A percentile compares a stretch with the other conserved stretches of the same genome.
Conservation (phyloP, 2,329 filamentous ascomycete species). For the Neofusicoccum umdonicola region DNA sequence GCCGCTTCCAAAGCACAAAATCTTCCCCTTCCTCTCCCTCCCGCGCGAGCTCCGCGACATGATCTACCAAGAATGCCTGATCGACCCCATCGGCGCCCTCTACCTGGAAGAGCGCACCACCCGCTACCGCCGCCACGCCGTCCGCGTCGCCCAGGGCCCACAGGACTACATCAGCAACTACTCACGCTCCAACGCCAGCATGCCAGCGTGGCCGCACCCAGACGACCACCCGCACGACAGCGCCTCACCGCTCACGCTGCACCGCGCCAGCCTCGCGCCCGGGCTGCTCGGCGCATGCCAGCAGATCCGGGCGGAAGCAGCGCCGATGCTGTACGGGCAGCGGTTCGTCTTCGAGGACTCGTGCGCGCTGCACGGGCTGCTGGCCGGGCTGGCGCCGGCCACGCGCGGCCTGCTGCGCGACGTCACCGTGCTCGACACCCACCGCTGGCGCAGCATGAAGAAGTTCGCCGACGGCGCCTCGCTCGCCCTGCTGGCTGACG, state of each 20-base stretch:
- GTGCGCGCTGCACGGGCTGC: constrained; percentile 30
- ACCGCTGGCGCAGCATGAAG: constrained; percentile 26
- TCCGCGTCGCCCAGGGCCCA: constrained; percentile 21
- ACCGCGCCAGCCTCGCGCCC: constrained; percentile 20
- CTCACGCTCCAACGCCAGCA: neutral
- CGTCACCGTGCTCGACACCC: constrained; percentile 24
- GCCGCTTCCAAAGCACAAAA: constrained; percentile 29
- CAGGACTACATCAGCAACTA: constrained; percentile 18
- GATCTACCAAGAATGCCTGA: constrained; percentile 32
- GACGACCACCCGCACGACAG: neutral
- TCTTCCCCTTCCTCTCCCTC: constrained; percentile 35
- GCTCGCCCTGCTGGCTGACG: constrained; percentile 28
- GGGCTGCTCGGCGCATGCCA: constrained; percentile 30
- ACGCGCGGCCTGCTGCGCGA: constrained; percentile 26
- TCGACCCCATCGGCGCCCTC: constrained; percentile 26
- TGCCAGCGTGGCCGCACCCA: neutral
- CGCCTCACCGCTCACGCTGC: neutral
- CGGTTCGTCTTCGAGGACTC: constrained; percentile 29
- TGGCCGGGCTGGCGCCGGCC: constrained; percentile 30
- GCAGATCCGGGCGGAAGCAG: constrained; percentile 29
- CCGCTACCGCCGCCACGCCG: constrained; percentile 30
- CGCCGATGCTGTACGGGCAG: constrained; percentile 30
- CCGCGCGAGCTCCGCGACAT: constrained; percentile 35
- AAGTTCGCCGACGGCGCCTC: constrained; percentile 35
- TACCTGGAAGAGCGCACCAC: constrained; percentile 26